Base-by-base conservation (phyloP, 768 basidiomycete genomes). In the Crucibulum laeve region DNA sequence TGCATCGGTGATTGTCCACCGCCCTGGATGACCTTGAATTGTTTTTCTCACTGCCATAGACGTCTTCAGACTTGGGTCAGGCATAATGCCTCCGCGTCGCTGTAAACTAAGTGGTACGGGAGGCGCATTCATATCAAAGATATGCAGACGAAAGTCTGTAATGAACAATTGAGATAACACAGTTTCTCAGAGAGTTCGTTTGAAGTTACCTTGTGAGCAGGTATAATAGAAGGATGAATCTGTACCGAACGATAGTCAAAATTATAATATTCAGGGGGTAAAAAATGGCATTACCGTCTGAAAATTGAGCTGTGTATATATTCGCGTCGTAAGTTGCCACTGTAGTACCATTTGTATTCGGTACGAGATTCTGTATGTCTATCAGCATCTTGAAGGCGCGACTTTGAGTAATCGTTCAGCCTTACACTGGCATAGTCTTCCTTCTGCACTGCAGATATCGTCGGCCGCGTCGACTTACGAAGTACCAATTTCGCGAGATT, bases 1-100 rank as follows among this genome's bases (percentile, higher is more conserved):
- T 17, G 87, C 87, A 64, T 97, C 96, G 5, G 93, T 97, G 44
- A 98, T 89, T 0, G 94, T 96, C 94, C 93, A 98, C 25, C 79
- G 71, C 0, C 89, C 89, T 13, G 79, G 73, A 25, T 77, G 68
- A 1, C 89, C 94, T 56, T 82, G 75, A 36, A 95, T 86, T 1
- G 79, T 81, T 57, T 90, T 65, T 49, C 65, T 67, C 4, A 77
- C 56, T 39, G 68, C 64, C 70, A 78, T 70, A 22, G 57, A 68
- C 17, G 75, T 73, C 35, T 61, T 50, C 10, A 77, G 53, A 47
- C 66, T 53, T 2, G 49, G 43, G 39, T 64, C 61, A 13, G 32
- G 42, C 32, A 50, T 40, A 14, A 17, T 6, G 4, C 32, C 38
- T 18, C 25, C 23, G 18, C 10, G 21, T 40, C 47, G 55, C 30